phyloP scores from a whole-genome alignment of 306 rosid genomes.

The Quercus ilex region DNA sequence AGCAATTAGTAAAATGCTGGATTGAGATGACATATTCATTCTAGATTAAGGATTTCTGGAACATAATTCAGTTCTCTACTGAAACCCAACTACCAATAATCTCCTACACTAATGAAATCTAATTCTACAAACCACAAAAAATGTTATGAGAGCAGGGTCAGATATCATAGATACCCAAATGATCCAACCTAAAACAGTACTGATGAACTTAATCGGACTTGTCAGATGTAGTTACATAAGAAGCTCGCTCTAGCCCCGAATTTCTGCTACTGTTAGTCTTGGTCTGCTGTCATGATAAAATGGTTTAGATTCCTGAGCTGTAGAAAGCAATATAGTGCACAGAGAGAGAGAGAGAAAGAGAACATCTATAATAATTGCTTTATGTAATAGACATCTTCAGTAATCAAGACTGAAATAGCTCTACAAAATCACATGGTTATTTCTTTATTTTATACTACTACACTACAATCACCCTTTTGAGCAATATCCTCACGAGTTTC shows the following conservation, averaged over 20 bases:
- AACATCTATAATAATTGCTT: not conserved
- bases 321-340: not conserved
- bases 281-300: not conserved
- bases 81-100: not conserved
- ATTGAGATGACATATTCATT: not conserved
- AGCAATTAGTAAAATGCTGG: not conserved
- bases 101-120: not conserved
- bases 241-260: not conserved
- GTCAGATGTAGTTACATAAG: not conserved
- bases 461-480: constrained; percentile 62
- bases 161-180: not conserved
- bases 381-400: not conserved
- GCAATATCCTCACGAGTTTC: constrained; percentile 59
- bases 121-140: not conserved
- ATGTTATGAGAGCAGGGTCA: not conserved
- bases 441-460: constrained; percentile 51
- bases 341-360: not conserved
- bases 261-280: not conserved
- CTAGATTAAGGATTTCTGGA: not conserved
- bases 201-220: not conserved
- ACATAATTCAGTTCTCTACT: not conserved
- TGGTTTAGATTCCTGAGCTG: not conserved
- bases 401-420: constrained; percentile 21
- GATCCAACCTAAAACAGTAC: not conserved
- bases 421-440: constrained; percentile 36